Evolutionary conservation across 2,329 filamentous ascomycete species (phyloP), one percentile per base, ranked within the genome.

Genomic region (Dothideomycetes sp.): DNA sequence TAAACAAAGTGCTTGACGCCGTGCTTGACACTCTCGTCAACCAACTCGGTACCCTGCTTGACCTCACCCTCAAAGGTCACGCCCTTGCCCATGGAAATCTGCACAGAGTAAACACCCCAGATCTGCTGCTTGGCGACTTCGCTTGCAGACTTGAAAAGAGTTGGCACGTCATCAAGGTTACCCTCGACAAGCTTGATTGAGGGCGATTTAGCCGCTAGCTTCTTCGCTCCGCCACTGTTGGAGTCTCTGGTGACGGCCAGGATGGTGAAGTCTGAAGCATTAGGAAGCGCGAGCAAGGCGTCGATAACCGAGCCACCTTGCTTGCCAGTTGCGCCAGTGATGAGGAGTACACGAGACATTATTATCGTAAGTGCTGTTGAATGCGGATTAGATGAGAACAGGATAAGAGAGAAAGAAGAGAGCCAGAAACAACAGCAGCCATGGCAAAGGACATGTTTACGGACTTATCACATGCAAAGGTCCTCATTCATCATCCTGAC

Each of bases 1-100:
- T 80, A 82, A 24, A 83, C 71, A 49, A 83, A 80, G 52, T 76
- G 70, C 45, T 68, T 65, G 31, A 82, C 74, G 9, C 66, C 65
- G 23, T 71, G 56, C 32, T 68, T 65, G 43, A 81, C 53, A 3
- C 71, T 64, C 31, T 68, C 72, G 47, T 82, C 74, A 43, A 83
- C 63, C 8, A 83, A 60, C 0, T 59, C 64, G 20, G 68, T 76
- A 37, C 77, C 78, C 56, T 82, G 78, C 3, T 52, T 50, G 47
- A 73, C 65, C 56, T 76, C 71, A 49, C 58, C 53, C 31, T 64
- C 62, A 29, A 61, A 55, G 7, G 61, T 70, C 46, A 60, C 59
- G 37, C 59, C 64, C 30, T 59, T 58, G 32, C 63, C 65, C 45
- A 62, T 51, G 28, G 63, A 62, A 31, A 75, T 64, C 58, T 78